Base-by-base conservation (phyloP, 2,329 filamentous ascomycete species). In the Exserohilum turcica region DNA sequence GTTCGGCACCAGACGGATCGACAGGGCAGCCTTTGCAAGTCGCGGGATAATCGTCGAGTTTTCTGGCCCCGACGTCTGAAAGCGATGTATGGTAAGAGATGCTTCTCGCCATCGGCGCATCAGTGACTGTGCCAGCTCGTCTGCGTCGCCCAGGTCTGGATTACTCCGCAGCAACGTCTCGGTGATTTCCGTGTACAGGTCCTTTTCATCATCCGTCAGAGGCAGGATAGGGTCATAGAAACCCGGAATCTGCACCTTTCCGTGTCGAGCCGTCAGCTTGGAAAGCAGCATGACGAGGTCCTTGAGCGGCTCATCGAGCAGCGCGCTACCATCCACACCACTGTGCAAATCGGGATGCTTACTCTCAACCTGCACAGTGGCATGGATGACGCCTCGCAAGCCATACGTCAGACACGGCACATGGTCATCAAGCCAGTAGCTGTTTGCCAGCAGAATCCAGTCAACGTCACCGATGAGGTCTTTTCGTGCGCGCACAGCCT, bases 391-490 rank as follows among this genome's bases (percentile, higher is more conserved):
- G 19, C 94, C 94, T 43, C 94, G 86, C 6, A 97, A 82, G 1
- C 94, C 94, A 58, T 99, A 99, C 0, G 94, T 99, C 52, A 99
- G 78, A 71, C 94, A 99, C 0, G 94, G 94, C 2, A 95, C 92
- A 61, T 95, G 89, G 68, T 99, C 93, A 69, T 97, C 92, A 1
- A 99, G 82, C 94, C 94, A 99, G 79, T 99, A 99, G 75, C 92
- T 97, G 79, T 99, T 99, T 18, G 94, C 93, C 32, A 99, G 80
- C 28, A 99, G 79, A 49, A 99, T 94, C 80, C 94, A 97, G 75
- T 99, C 93, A 2, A 99, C 86, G 8, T 90, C 82, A 1, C 94
- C 94, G 63, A 99, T 96, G 19, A 91, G 82, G 12, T 87, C 82
- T 73, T 96, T 96, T 75, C 94, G 86, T 58, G 85, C 83, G 61